Conservation (phyloP, 1,284 basidiomycete species). For the Sanguinoderma infundibulare region DNA sequence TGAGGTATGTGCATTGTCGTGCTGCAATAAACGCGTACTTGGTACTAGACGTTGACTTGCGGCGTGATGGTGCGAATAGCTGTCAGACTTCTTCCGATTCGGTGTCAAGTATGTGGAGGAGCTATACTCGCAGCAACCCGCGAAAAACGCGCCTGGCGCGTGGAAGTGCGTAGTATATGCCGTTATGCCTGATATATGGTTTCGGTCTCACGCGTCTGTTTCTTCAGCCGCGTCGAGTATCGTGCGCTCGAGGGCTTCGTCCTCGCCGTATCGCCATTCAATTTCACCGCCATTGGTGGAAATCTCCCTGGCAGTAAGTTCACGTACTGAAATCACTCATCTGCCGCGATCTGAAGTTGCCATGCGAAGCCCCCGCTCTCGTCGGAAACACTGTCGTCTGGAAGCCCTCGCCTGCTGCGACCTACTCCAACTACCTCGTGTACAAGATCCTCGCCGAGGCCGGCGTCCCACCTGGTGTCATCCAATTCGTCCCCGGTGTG, state of each 20-base stretch:
- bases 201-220: neutral
- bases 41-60: neutral
- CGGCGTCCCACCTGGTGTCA: constrained; percentile 91
- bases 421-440: constrained; percentile 93
- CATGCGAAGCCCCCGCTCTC: constrained; percentile 77
- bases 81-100: constrained; percentile 95
- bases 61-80: constrained; percentile 44
- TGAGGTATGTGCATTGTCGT: constrained; percentile 61
- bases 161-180: constrained; percentile 90
- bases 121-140: constrained; percentile 89
- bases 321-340: neutral
- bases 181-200: no score
- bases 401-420: constrained; percentile 97
- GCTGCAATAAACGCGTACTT: neutral
- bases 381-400: constrained; percentile 96
- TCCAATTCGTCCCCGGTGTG: constrained; percentile 95
- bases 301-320: constrained; percentile 79
- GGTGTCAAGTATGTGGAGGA: constrained; percentile 97
- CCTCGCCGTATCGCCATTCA: constrained; percentile 97
- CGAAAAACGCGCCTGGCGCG: constrained; percentile 83
- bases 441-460: constrained; percentile 95
- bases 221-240: constrained; percentile 87
- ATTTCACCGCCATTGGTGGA: constrained; percentile 97
- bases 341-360: neutral
- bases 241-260: constrained; percentile 97